Evolutionary conservation across 78 protist genomes (phyloP).

Genomic region (Capsaspora owczarzaki): DNA sequence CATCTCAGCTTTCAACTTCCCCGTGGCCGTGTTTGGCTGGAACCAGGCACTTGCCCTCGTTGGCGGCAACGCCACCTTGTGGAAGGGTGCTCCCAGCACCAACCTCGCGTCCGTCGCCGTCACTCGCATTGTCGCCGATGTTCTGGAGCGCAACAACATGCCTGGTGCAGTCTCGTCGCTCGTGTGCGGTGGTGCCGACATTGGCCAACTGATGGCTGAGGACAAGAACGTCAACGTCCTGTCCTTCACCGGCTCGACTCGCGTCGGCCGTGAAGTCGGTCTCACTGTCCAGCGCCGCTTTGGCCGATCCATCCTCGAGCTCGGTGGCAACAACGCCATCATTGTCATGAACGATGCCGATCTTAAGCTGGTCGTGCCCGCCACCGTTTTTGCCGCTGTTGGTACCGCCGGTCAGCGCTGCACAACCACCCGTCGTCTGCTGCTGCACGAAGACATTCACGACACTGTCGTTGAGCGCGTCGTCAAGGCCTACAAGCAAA

Average conservation of each 20-base stretch:
- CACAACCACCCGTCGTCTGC: conserved; percentile 71
- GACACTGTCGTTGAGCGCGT: conserved; percentile 59
- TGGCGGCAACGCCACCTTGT: conserved; percentile 47
- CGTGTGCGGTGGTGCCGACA: conserved; percentile 41
- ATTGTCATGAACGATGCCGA: conserved; percentile 76
- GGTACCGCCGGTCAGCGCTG: conserved; percentile 91
- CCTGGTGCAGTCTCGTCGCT: conserved; percentile 48
- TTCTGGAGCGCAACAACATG: conserved; percentile 53
- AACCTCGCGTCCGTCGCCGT: conserved; percentile 58
- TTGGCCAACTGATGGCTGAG: conserved; percentile 62
- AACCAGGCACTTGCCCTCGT: conserved; percentile 58
- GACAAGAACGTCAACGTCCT: conserved; percentile 62
- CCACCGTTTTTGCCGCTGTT: conserved; percentile 70
- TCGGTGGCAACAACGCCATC: conserved; percentile 89
- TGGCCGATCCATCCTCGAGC: conserved; percentile 72
- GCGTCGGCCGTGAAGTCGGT: conserved; percentile 56
- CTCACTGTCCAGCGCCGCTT: conserved; percentile 53
- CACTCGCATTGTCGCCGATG: conserved; percentile 59
- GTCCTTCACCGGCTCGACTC: conserved; percentile 83
- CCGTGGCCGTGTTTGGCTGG: conserved; percentile 87
- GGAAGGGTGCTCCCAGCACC: conserved; percentile 83
- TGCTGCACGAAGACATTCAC: conserved; percentile 69
- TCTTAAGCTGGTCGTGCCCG: conserved; percentile 61
- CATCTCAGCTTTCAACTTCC: conserved; percentile 90
- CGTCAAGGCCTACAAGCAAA: conserved; percentile 43